Evolutionary conservation across 176 grass and related monocot species (phyloP).

Genomic region (Poa annua): DNA sequence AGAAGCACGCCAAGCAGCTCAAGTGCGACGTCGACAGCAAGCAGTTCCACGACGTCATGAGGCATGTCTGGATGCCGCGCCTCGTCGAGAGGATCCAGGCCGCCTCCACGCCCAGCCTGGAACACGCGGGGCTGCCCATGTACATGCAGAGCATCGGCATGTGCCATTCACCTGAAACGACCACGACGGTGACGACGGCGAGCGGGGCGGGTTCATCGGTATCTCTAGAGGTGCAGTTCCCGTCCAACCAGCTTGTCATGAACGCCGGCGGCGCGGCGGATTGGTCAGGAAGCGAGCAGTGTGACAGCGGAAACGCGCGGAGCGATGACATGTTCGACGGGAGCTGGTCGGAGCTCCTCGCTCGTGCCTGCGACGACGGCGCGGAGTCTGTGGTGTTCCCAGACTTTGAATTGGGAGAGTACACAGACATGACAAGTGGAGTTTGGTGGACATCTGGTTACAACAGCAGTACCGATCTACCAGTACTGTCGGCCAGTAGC

Average conservation of each 20-base stretch:
- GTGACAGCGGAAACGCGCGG: conserved; percentile 11
- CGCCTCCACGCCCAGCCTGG: neutral
- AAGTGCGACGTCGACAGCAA: conserved; percentile 54
- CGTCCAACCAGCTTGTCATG: conserved; percentile 31
- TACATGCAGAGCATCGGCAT: neutral
- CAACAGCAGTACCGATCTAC: conserved; percentile 36
- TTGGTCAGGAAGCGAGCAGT: neutral
- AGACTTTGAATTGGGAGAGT: conserved; percentile 50
- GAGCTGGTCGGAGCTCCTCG: conserved; percentile 62
- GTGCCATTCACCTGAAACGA: conserved; percentile 11
- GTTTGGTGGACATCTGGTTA: conserved; percentile 62
- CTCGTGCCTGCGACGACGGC: conserved; percentile 46
- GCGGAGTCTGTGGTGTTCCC: conserved; percentile 37
- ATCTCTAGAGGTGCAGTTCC: conserved; percentile 35
- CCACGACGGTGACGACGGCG: conserved; percentile 31
- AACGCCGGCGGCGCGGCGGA: neutral
- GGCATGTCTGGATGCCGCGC: conserved; percentile 79
- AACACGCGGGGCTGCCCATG: conserved; percentile 19
- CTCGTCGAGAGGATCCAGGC: conserved; percentile 75
- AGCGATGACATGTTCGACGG: conserved; percentile 44
- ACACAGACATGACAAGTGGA: conserved; percentile 55
- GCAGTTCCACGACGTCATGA: conserved; percentile 71
- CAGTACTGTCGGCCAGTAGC: neutral
- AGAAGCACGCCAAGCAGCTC: conserved; percentile 62
- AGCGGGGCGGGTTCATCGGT: conserved; percentile 40